Conservation (phyloP, 2,329 filamentous ascomycete genomes). For the Ophiostoma ulmi region DNA sequence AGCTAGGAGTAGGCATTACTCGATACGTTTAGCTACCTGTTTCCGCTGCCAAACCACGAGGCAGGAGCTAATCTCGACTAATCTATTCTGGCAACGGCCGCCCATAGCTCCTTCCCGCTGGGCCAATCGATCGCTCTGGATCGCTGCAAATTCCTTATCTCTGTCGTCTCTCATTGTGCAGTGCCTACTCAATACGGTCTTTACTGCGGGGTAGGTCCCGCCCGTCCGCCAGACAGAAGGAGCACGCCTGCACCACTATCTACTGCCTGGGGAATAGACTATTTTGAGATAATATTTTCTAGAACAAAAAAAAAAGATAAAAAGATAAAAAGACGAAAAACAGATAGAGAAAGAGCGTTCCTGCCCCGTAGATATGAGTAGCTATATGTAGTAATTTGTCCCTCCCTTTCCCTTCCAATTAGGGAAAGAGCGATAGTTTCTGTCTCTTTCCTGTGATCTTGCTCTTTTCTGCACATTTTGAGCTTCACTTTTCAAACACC, state of each 20-base stretch:
- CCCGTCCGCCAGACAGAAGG: constrained; percentile 14
- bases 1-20: background rate
- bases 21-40: background rate
- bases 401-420: background rate
- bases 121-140: constrained; percentile 8
- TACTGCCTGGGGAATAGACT: background rate
- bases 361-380: constrained; percentile 10
- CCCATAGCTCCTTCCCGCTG: constrained; percentile 1
- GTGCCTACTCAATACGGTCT: background rate
- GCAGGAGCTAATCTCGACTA: constrained; percentile 6
- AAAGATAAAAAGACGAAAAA: background rate
- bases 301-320: background rate
- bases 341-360: background rate
- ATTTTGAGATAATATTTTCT: background rate
- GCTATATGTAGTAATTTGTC: background rate
- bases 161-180: background rate
- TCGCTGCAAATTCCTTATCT: constrained; percentile 11
- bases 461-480: constrained; percentile 10
- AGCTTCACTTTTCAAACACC: background rate
- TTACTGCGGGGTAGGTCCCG: constrained; percentile 15
- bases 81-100: constrained; percentile 3
- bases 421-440: constrained; percentile 1
- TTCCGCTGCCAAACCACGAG: background rate
- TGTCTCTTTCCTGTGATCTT: background rate
- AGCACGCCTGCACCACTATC: background rate